Base-by-base conservation (phyloP, 176 grass and related monocot genomes). In the Alopecurus myosuroides region DNA sequence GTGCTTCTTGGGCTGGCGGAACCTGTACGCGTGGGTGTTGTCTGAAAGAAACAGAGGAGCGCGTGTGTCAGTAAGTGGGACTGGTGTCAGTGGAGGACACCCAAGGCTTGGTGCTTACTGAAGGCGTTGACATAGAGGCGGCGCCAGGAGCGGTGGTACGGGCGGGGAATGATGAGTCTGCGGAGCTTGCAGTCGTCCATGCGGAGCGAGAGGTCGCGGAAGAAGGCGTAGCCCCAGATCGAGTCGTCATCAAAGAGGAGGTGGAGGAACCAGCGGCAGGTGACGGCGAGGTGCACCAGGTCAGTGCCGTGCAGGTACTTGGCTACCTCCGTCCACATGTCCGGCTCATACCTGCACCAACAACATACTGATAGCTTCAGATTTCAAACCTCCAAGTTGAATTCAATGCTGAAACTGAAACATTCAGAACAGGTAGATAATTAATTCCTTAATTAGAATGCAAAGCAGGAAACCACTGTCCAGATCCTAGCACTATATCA, bases 311-410 rank as follows among this genome's bases (percentile, higher is more conserved):
- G 85, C 29, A 98, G 84, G 81, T 92, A 82, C 86, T 92, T 98
- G 74, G 93, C 91, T 28, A 98, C 91, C 89, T 98, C 97, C 66
- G 91, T 98, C 97, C 97, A 98, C 14, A 92, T 28, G 80, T 98
- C 97, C 77, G 75, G 66, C 49, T 96, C 89, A 44, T 91, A 91
- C 85, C 97, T 98, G 85, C 74, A 86, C 72, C 57, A 15, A 63
- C 17, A 83, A 74, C 63, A 34, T 7, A 82, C 34, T 6, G 11
- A 9, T 34, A 34, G 52, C 31, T 49, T 75, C 61, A 77, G 49
- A 81, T 61, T 87, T 74, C 25, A 26, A 74, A 80, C 31, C n/a
- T 79, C 26, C 11, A 52, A 44, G 74, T 62, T 1, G 14, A 37
- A 67, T 83, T 82, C 11, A 7, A 6, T 12, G 61, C 11, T 33